Percentiles rank a stretch among this genome's conserved stretches.
phyloP scores from a whole-genome alignment of 208 protist species.

The Naegleria fowleri region DNA sequence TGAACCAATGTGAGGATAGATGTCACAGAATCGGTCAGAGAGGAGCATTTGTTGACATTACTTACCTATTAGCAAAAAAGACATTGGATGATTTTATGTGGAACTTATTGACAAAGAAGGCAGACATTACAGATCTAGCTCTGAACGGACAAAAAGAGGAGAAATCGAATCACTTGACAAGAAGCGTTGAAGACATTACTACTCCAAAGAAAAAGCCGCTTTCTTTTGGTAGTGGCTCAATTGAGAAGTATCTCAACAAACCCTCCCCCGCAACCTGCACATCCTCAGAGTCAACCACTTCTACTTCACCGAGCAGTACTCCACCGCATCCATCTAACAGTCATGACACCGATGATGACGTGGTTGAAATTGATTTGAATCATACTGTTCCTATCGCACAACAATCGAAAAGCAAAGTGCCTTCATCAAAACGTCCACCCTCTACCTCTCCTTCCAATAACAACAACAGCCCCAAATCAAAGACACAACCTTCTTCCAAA shows the following conservation, averaged over 20 bases:
- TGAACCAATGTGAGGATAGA: conserved; percentile 91
- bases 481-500: background rate
- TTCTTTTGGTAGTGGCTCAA: background rate
- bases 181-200: background rate
- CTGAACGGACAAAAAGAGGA: conserved; percentile 10
- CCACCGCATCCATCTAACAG: background rate
- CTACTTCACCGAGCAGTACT: background rate
- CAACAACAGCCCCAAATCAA: background rate
- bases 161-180: background rate
- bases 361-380: background rate
- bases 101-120: background rate
- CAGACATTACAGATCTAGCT: background rate
- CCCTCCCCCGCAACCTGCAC: background rate
- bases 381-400: too few relatives aligned
- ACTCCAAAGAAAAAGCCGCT: background rate
- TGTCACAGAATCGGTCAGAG: conserved; percentile 90
- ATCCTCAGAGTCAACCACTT: background rate
- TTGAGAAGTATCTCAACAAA: background rate
- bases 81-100: conserved; percentile 3
- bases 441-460: background rate
- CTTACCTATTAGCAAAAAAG: conserved; percentile 53
- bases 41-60: conserved; percentile 69
- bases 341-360: background rate
- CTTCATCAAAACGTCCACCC: background rate
- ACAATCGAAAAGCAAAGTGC: background rate